These are phyloP conservation scores for Calonectria fujianensis DNA, from an alignment of 2,329 filamentous ascomycete genomes.

Conservation along the genomic window DNA sequence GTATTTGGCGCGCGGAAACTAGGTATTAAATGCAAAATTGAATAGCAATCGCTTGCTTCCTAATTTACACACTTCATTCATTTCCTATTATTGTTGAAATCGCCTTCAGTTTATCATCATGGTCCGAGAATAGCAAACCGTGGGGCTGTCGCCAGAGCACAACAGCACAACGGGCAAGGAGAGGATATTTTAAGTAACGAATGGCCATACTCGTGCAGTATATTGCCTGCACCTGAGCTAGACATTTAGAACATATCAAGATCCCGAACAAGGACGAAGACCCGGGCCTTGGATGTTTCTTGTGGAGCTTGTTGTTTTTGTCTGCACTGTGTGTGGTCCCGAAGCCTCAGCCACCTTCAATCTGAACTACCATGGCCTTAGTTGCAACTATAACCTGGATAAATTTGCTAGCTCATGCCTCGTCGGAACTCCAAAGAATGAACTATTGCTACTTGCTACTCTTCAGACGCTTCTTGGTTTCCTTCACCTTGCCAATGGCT, in stretches of 20 bases:
- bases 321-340: neutral
- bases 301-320: conserved; percentile 44
- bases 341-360: neutral
- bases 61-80: neutral
- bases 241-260: neutral
- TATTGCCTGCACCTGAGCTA: neutral
- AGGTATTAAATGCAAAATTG: neutral
- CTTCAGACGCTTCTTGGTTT: too few relatives aligned
- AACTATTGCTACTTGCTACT: neutral
- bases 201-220: neutral
- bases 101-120: neutral
- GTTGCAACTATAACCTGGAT: neutral
- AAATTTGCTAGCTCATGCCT: neutral
- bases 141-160: neutral
- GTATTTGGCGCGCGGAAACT: neutral
- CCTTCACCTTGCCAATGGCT: neutral
- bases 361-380: neutral
- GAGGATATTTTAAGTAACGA: neutral
- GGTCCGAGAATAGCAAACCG: neutral
- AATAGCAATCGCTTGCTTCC: neutral
- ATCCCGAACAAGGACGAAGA: conserved; percentile 40
- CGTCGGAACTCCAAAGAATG: neutral
- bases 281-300: conserved; percentile 53
- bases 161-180: neutral
- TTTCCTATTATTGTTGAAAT: neutral